Evolutionary conservation across 495 filamentous ascomycete genomes (phyloP).

Genomic region (Alectoria sarmentosa): DNA sequence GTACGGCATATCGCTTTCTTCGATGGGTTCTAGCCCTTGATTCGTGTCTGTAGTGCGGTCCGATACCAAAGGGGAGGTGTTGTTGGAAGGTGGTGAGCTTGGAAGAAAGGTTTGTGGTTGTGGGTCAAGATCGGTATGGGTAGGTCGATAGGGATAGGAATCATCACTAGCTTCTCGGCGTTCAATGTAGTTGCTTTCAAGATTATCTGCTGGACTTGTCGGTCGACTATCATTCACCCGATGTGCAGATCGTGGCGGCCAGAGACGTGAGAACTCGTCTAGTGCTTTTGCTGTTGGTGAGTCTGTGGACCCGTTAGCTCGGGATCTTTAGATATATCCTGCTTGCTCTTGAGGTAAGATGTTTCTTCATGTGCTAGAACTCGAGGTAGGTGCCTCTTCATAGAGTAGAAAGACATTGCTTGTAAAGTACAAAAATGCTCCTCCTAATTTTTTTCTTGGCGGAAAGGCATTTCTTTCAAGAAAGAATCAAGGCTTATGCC

Average conservation of each 20-base stretch:
- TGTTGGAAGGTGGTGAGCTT: not conserved
- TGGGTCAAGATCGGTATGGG: not conserved
- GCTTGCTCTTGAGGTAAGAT: not conserved
- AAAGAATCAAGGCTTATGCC: not conserved
- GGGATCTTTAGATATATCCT: not conserved
- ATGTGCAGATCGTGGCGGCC: not conserved
- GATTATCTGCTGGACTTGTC: not conserved
- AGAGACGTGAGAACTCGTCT: not conserved
- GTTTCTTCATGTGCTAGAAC: not conserved
- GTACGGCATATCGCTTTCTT: not conserved
- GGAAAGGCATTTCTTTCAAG: not conserved
- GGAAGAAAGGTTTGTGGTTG: not conserved
- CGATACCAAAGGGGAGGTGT: not conserved
- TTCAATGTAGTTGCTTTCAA: not conserved
- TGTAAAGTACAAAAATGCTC: not conserved
- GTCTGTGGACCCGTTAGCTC: not conserved
- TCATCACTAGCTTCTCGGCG: not conserved
- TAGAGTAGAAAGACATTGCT: not conserved
- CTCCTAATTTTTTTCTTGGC: not conserved
- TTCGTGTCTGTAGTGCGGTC: not conserved
- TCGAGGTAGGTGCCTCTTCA: not conserved
- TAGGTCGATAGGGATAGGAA: constrained; percentile 1
- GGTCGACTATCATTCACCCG: not conserved
- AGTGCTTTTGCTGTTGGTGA: not conserved
- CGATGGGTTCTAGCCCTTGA: not conserved